These are phyloP conservation scores for Brachypodium distachyon DNA, from an alignment of 202 grass and related monocot species.

Conservation along the genomic window DNA sequence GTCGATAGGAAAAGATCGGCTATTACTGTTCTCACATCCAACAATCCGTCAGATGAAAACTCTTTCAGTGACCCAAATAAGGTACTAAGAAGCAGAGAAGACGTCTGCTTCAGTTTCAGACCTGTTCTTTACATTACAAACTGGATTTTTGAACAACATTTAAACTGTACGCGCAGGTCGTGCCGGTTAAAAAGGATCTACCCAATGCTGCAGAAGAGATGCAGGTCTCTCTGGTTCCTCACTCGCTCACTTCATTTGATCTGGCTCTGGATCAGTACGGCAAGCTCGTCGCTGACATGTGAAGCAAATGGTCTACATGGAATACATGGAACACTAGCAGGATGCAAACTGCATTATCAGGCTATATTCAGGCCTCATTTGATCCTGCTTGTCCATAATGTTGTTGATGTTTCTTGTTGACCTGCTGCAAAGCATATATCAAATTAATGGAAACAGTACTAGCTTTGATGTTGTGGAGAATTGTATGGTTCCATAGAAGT, in stretches of 20 bases:
- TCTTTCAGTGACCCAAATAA: slow-evolving; percentile 51
- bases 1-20: slow-evolving; percentile 17
- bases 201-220: slow-evolving; percentile 32
- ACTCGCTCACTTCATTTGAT: slow-evolving; percentile 58
- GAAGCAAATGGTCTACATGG: slow-evolving; percentile 7
- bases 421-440: neutral
- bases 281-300: slow-evolving; percentile 32
- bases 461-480: too few relatives aligned
- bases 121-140: neutral
- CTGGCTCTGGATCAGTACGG: slow-evolving; percentile 20
- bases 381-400: neutral
- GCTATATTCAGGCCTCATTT: neutral
- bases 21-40: slow-evolving; percentile 47
- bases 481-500: too few relatives aligned
- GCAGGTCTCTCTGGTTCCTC: slow-evolving; percentile 31
- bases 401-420: neutral
- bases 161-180: slow-evolving; percentile 40
- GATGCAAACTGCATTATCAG: neutral
- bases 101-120: neutral
- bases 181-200: slow-evolving; percentile 16
- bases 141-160: neutral
- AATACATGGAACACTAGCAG: neutral
- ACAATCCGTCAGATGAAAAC: slow-evolving; percentile 55
- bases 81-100: too few relatives aligned
- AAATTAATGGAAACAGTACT: neutral